Base-by-base conservation (phyloP, 805 yeast genomes). In the Saccharomycopsis sp. region DNA sequence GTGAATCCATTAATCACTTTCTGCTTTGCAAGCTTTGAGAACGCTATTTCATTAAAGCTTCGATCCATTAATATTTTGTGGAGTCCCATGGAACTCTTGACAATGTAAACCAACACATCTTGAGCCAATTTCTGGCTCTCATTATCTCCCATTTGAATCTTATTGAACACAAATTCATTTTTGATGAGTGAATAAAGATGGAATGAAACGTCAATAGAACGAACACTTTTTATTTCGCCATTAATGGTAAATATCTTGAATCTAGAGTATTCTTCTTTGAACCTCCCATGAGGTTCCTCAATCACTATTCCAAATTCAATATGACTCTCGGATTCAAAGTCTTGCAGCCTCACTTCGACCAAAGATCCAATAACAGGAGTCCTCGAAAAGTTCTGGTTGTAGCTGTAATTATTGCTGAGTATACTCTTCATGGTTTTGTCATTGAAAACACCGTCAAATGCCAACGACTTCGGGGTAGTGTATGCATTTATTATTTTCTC, bases 221-320 rank as follows among this genome's bases (percentile, higher is more conserved):
- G 58, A 0, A 75, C 72, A 3, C 63, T 52, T 0, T 62, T 58
- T 2, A 72, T 52, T 20, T 70, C 69, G 58, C 77, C 77, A 3
- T 70, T 65, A 8, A 66, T 52, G 20, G 75, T 71, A 52, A 75
- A 66, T 2, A 77, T 29, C 44, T 53, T 41, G 15, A 60, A 71
- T 19, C 66, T 44, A 42, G 72, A 47, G 1, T 5, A 12, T 12
- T 57, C 56, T 53, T 63, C 64, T 58, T 72, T 69, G 62, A 78
- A 76, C 25, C 63, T 68, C 2, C 77, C 69, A 49, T 58, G 55
- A 0, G 75, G 65, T 19, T 61, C 69, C 50, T 69, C 57, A 2
- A 75, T 53, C 2, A 78, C 79, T 1, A 77, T 63, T 1, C 81
- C 82, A 56, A 73, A 65, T 2, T 56, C 57, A 3, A 67, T 55